These are phyloP conservation scores for Aphanomyces cochlioides DNA, from an alignment of 352 stramenopile genomes.

Conservation along the genomic window DNA sequence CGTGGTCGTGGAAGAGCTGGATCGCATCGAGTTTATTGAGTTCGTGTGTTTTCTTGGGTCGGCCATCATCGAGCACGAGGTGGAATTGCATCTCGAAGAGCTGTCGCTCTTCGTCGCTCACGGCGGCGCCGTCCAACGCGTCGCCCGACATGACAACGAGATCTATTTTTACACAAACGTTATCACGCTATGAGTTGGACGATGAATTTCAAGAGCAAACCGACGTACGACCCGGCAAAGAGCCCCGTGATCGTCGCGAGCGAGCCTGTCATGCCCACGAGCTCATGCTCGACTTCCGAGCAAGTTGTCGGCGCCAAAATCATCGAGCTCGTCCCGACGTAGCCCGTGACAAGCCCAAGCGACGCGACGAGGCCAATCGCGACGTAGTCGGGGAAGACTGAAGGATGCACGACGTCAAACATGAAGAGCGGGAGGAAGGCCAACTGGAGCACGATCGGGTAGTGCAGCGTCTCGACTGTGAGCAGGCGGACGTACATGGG, in stretches of 20 bases:
- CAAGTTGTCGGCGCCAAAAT: constrained; percentile 71
- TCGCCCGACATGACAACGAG: neutral
- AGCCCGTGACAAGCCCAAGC: constrained; percentile 64
- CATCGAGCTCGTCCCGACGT: constrained; percentile 73
- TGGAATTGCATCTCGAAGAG: constrained; percentile 19
- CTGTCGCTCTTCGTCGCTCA: constrained; percentile 19
- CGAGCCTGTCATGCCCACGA: constrained; percentile 67
- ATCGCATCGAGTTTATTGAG: constrained; percentile 24
- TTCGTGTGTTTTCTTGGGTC: neutral
- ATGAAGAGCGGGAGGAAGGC: constrained; percentile 74
- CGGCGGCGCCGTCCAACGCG: neutral
- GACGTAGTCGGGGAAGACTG: constrained; percentile 42
- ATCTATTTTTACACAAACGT: constrained; percentile 15
- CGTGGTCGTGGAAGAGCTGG: constrained; percentile 15
- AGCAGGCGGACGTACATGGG: constrained; percentile 70
- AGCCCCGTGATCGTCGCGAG: constrained; percentile 70
- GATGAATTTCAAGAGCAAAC: constrained; percentile 61
- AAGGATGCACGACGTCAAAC: constrained; percentile 46
- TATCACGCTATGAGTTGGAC: constrained; percentile 35
- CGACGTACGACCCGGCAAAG: constrained; percentile 71
- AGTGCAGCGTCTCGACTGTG: constrained; percentile 59
- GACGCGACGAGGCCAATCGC: constrained; percentile 52
- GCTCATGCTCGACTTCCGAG: constrained; percentile 72
- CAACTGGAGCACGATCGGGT: constrained; percentile 57
- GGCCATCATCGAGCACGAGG: neutral